Evolutionary conservation across 768 basidiomycete genomes (phyloP).

Genomic region (Boletus rufocinnamomeus): DNA sequence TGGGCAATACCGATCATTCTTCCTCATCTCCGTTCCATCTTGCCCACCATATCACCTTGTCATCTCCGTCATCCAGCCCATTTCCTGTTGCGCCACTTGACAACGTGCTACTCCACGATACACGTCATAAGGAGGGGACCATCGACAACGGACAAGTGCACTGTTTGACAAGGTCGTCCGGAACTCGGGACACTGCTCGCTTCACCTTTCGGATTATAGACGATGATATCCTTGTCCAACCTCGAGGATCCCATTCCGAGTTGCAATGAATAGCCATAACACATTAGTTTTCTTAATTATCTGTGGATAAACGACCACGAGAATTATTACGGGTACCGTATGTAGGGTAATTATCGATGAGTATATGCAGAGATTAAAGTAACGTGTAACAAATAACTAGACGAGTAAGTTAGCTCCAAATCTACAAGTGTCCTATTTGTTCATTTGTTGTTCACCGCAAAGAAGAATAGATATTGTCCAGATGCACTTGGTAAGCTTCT

Average conservation of each 20-base stretch:
- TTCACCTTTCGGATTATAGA: constrained; percentile 31
- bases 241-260: background rate
- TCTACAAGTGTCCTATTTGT: constrained; percentile 1
- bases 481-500: constrained; percentile 54
- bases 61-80: constrained; percentile 22
- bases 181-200: constrained; percentile 14
- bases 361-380: constrained; percentile 12
- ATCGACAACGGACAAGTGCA: constrained; percentile 22
- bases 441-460: constrained; percentile 15
- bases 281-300: constrained; percentile 6
- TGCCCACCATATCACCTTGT: constrained; percentile 43
- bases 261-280: constrained; percentile 2
- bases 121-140: constrained; percentile 23
- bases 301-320: constrained; percentile 1
- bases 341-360: constrained; percentile 22
- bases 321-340: constrained; percentile 18
- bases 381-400: constrained; percentile 8
- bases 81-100: constrained; percentile 16
- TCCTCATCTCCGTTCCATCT: constrained; percentile 34
- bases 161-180: constrained; percentile 34
- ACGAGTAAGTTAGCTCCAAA: constrained; percentile 22
- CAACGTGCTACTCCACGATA: constrained; percentile 19
- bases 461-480: constrained; percentile 58
- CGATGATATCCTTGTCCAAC: constrained; percentile 17
- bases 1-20: constrained; percentile 11